Base-by-base conservation (phyloP, 345 rosid genomes). In the Gossypium sturtianum region DNA sequence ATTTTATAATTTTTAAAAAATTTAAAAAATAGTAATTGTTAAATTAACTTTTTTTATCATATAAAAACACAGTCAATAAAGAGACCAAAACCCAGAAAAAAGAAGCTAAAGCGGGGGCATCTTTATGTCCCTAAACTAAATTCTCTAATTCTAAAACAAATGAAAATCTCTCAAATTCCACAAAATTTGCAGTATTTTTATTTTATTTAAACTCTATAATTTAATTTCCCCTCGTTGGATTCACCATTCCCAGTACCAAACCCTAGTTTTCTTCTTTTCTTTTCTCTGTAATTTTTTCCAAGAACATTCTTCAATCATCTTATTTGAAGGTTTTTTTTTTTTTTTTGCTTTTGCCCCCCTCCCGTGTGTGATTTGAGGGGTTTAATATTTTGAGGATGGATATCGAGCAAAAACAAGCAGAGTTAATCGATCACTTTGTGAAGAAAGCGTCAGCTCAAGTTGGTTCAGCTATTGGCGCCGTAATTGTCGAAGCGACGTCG, bases 381-480 rank as follows among this genome's bases (percentile, higher is more conserved):
- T 34, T 41, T 65, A 11, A 65, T 16, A 45, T 41, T 17, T 61
- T 58, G 57, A 77, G 71, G 80, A 93, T 93, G 98, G 96, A 93
- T 76, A 88, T 90, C 79, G 97, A 93, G 75, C 90, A 89, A 62
- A 90, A 79, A 64, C 98, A 90, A 81, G 93, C 89, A 0, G 94
- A 89, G 78, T 58, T 85, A 48, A 90, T 92, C 77, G 93, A 90
- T 69, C 82, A 84, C 60, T 90, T 89, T 74, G 85, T 89, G 41
- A 83, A 81, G 71, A 86, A 84, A 80, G 88, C 91, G 53, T 85
- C 91, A 66, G 34, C 78, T 51, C 83, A 77, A 51, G 80, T 81
- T 16, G 97, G 85, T 66, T 76, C 93, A 13, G 82, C 84, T 15
- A 86, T 92, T 17, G 77, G 72, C 9, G 51, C 90, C 41, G 72